Evolutionary conservation across 2,329 filamentous ascomycete genomes (phyloP).

Genomic region (Talaromyces atroroseus): DNA sequence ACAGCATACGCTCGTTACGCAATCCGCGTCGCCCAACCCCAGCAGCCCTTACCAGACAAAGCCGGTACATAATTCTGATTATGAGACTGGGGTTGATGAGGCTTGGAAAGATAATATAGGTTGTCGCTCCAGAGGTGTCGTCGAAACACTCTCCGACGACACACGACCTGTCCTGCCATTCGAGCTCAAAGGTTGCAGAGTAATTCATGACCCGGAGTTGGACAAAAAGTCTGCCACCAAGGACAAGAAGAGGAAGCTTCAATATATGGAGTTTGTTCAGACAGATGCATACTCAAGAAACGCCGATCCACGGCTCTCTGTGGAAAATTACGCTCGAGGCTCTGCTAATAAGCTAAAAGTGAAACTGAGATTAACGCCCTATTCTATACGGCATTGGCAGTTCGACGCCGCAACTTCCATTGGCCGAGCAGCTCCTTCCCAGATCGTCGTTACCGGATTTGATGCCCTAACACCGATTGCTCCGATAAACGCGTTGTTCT

Average conservation of each 20-base stretch:
- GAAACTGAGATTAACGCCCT: constrained; percentile 68
- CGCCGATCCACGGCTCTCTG: constrained; percentile 73
- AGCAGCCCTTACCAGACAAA: not conserved
- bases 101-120: not conserved
- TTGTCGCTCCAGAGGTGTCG: not conserved
- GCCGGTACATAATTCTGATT: not conserved
- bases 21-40: not conserved
- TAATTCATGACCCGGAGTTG: constrained; percentile 59
- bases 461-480: constrained; percentile 76
- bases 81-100: not conserved
- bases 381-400: constrained; percentile 72
- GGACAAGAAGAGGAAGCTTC: constrained; percentile 50
- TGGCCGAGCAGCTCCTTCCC: constrained; percentile 80
- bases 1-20: not conserved
- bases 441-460: constrained; percentile 93
- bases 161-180: constrained; percentile 21
- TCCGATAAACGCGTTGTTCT: constrained; percentile 34
- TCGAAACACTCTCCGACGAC: not conserved
- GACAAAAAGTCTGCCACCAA: constrained; percentile 53
- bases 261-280: constrained; percentile 49
- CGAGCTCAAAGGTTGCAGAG: constrained; percentile 53
- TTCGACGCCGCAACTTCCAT: constrained; percentile 80
- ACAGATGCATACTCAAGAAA: constrained; percentile 58
- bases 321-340: constrained; percentile 56
- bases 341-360: constrained; percentile 61